Conservation (phyloP, 306 rosid genomes). For the Abrus pulchellus region DNA sequence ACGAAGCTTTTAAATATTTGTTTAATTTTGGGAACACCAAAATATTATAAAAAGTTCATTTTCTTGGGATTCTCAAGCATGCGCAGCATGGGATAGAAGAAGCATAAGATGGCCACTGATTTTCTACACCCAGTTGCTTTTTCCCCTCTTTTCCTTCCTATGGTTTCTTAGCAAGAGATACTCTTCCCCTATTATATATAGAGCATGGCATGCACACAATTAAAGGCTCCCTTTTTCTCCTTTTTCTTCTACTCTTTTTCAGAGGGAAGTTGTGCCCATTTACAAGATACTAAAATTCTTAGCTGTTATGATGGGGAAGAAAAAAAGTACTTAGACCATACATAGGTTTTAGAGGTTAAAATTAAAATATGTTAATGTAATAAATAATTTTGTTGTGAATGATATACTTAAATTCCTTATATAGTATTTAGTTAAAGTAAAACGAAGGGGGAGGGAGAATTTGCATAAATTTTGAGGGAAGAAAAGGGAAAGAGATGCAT, state of each 20-base stretch:
- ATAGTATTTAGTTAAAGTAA: too few species aligned
- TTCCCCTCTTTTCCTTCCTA: constrained; percentile 22
- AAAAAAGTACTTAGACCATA: background rate
- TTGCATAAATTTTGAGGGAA: too few species aligned
- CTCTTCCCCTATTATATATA: constrained; percentile 36
- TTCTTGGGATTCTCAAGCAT: constrained; percentile 69
- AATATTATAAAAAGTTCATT: constrained; percentile 52
- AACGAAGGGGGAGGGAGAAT: too few species aligned
- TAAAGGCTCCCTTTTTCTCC: constrained; percentile 31
- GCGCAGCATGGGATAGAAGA: constrained; percentile 59
- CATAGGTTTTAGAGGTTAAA: too few species aligned
- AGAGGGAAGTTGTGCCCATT: constrained; percentile 39
- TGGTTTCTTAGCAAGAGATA: constrained; percentile 43
- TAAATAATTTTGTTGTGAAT: too few species aligned
- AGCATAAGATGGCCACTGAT: constrained; percentile 42
- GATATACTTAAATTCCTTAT: too few species aligned
- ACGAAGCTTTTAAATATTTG: constrained; percentile 34
- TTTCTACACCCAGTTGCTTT: constrained; percentile 22
- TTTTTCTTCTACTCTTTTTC: constrained; percentile 39
- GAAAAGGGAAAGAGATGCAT: too few species aligned
- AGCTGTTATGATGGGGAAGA: constrained; percentile 30
- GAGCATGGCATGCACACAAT: constrained; percentile 54
- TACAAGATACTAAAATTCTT: constrained; percentile 15
- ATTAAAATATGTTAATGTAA: too few species aligned
- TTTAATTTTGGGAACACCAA: constrained; percentile 38